Conservation (phyloP, 495 filamentous ascomycete species). For the Penicillium ochrochloron region DNA sequence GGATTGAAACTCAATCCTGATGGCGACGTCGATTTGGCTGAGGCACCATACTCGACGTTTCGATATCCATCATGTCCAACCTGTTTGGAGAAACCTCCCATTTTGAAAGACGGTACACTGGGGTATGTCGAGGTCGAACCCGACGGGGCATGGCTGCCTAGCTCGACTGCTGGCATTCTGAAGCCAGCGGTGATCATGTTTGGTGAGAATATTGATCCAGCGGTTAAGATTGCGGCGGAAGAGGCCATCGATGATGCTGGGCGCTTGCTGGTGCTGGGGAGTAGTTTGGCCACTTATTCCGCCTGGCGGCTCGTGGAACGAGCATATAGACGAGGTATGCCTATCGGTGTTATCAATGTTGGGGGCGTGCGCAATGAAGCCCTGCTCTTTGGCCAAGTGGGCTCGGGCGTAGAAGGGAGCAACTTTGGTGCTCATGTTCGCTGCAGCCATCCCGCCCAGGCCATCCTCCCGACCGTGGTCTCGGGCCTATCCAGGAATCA, state of each 20-base stretch:
- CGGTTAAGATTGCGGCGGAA: conserved; percentile 77
- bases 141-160: conserved; percentile 77
- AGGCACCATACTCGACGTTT: conserved; percentile 85
- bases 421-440: conserved; percentile 35
- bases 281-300: conserved; percentile 90
- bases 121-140: conserved; percentile 69
- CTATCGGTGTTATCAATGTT: conserved; percentile 82
- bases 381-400: conserved; percentile 60
- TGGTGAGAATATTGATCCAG: conserved; percentile 76
- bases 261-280: conserved; percentile 79
- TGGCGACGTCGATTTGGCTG: conserved; percentile 91
- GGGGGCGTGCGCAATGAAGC: conserved; percentile 84
- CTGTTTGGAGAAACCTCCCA: conserved; percentile 72
- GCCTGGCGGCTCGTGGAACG: conserved; percentile 88
- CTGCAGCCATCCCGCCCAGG: conserved; percentile 44
- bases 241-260: conserved; percentile 75
- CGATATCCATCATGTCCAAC: conserved; percentile 87
- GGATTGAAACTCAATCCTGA: conserved; percentile 89
- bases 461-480: conserved; percentile 43
- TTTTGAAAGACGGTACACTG: conserved; percentile 56
- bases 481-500: conserved; percentile 34
- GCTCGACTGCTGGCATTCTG: conserved; percentile 76
- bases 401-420: conserved; percentile 17
- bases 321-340: conserved; percentile 80
- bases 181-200: conserved; percentile 97